Conservation (phyloP, 257 asterid species). For the Jaltomata sinuosa region DNA sequence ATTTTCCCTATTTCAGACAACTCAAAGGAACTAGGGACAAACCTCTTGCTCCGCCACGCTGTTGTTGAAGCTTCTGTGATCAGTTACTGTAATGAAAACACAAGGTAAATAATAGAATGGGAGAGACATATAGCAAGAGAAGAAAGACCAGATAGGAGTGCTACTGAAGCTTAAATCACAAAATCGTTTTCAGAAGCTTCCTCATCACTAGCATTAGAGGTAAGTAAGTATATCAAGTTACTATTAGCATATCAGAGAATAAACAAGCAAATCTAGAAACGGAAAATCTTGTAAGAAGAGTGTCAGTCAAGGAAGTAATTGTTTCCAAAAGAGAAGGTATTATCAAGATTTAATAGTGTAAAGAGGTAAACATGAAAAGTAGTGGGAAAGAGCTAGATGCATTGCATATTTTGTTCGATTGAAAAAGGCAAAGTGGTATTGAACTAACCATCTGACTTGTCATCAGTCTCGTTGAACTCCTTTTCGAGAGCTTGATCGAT, state of each 20-base stretch:
- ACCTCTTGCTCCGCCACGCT: conserved; percentile 82
- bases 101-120: not conserved
- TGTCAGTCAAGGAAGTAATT: not conserved
- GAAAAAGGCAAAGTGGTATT: not conserved
- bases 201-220: not conserved
- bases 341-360: not conserved
- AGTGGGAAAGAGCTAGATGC: not conserved
- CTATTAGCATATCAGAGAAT: not conserved
- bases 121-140: not conserved
- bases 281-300: not conserved
- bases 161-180: not conserved
- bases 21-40: not conserved
- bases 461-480: conserved; percentile 74
- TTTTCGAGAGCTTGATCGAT: conserved; percentile 64
- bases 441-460: conserved; percentile 49
- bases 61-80: conserved; percentile 78
- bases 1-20: not conserved
- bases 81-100: conserved; percentile 34
- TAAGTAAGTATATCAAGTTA: not conserved
- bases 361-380: not conserved
- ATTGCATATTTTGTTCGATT: not conserved
- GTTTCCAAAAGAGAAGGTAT: not conserved
- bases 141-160: not conserved
- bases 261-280: not conserved
- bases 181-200: not conserved